Conservation (phyloP, 345 rosid genomes). For the Eucalyptus leucophloia region DNA sequence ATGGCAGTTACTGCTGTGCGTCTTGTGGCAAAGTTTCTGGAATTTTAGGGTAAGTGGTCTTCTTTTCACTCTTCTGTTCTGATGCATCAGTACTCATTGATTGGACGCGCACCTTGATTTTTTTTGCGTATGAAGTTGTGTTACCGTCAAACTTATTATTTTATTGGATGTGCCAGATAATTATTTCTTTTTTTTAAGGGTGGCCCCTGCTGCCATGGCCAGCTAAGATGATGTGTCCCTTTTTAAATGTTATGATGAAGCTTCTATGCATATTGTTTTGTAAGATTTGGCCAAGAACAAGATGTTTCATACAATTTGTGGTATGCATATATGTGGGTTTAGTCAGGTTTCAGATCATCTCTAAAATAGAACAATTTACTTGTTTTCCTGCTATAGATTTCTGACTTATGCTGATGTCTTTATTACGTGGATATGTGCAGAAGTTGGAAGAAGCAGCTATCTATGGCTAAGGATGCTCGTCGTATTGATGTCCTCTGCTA, state of each 20-base stretch:
- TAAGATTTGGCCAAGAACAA: not conserved
- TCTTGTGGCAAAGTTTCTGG: slow-evolving; percentile 96
- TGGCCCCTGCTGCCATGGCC: not conserved
- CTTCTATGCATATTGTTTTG: not conserved
- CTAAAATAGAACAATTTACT: too few relatives aligned
- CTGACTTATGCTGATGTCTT: not conserved
- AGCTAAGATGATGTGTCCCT: not conserved
- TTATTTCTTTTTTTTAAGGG: not conserved
- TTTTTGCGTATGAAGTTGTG: not conserved
- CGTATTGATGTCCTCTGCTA: slow-evolving; percentile 73
- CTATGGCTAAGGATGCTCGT: slow-evolving; percentile 81
- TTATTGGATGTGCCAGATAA: not conserved
- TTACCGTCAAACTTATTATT: not conserved
- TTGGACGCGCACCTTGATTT: not conserved
- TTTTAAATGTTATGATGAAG: not conserved
- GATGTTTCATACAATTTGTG: not conserved
- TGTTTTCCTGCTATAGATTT: not conserved
- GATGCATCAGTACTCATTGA: not conserved
- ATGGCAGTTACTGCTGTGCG: slow-evolving; percentile 87
- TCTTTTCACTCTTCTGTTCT: not conserved
- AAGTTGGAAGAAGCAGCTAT: slow-evolving; percentile 86
- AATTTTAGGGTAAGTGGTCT: slow-evolving; percentile 59
- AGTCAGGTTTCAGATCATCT: not conserved
- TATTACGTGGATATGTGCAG: slow-evolving; percentile 15
- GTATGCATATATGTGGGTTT: not conserved